Percentiles rank a stretch among this genome's conserved stretches.
Evolutionary conservation across 148 eudicot genomes (phyloP).

Genomic region (Polygonum maritimum): DNA sequence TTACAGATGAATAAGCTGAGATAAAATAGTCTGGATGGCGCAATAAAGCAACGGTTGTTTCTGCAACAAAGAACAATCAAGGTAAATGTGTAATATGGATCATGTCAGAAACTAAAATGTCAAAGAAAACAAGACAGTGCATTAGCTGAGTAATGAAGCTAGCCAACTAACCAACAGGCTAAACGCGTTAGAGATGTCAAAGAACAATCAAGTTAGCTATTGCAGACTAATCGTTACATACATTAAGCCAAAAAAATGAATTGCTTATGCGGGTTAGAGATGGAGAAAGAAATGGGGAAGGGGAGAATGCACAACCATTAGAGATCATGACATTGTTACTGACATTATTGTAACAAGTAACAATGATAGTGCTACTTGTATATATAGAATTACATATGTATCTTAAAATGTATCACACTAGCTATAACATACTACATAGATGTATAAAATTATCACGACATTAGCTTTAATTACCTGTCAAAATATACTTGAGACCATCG

Average conservation of each 20-base stretch:
- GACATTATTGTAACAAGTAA: too few species aligned
- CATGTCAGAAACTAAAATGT: background rate
- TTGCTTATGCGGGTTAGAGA: too few species aligned
- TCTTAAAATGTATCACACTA: background rate
- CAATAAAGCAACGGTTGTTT: constrained; percentile 78
- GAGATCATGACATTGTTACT: background rate
- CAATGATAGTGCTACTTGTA: background rate
- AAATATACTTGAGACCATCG: constrained; percentile 63
- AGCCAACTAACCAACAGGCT: too few species aligned
- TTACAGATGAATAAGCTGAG: constrained; percentile 78
- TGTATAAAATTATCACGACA: background rate
- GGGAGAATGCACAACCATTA: background rate
- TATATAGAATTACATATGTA: too few species aligned
- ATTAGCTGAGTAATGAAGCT: too few species aligned
- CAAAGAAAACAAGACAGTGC: background rate
- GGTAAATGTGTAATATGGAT: background rate
- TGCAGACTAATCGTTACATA: too few species aligned
- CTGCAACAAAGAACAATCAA: constrained; percentile 31
- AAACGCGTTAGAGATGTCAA: too few species aligned
- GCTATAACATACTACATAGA: background rate
- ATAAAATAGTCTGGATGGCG: constrained; percentile 95
- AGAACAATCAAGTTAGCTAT: too few species aligned
- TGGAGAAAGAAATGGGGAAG: background rate
- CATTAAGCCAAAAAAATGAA: too few species aligned
- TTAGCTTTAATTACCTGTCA: constrained; percentile 9